A percentile compares a stretch with the other conserved stretches of the same genome.
phyloP scores from a whole-genome alignment of 345 rosid genomes.

The Kernera saxatilis region DNA sequence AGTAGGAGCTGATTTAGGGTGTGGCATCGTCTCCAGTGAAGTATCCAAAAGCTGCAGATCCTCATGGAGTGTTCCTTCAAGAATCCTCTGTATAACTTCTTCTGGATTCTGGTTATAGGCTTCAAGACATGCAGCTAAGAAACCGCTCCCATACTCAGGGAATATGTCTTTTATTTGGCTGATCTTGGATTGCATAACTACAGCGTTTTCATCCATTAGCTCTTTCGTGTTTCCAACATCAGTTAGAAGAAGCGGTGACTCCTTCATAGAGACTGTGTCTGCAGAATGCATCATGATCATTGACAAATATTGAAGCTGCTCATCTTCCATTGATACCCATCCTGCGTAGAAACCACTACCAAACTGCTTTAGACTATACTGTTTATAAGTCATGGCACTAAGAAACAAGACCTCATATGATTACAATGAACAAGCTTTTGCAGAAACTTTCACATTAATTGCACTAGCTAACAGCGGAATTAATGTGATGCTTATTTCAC shows the following conservation, averaged over 20 bases:
- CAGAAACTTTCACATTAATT: not conserved
- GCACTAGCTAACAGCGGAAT: slow-evolving; percentile 2
- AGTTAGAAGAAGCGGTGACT: slow-evolving; percentile 30
- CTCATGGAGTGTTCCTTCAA: slow-evolving; percentile 82
- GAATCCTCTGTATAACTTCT: slow-evolving; percentile 92
- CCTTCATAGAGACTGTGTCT: slow-evolving; percentile 25
- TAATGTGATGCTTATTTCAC: not conserved
- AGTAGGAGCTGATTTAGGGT: slow-evolving; percentile 42
- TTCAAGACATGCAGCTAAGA: slow-evolving; percentile 79
- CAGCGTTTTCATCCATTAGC: slow-evolving; percentile 59
- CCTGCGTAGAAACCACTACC: slow-evolving; percentile 43
- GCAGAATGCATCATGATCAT: slow-evolving; percentile 46
- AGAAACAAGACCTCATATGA: not conserved
- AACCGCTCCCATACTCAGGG: slow-evolving; percentile 84
- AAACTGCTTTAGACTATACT: slow-evolving; percentile 13
- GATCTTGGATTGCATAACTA: slow-evolving; percentile 73
- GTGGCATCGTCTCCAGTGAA: slow-evolving; percentile 54
- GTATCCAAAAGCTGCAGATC: slow-evolving; percentile 66
- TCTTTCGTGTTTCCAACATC: slow-evolving; percentile 30
- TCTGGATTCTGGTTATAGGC: slow-evolving; percentile 86
- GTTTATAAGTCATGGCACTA: not conserved
- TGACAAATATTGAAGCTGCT: slow-evolving; percentile 74
- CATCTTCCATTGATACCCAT: slow-evolving; percentile 77
- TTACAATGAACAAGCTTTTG: not conserved
- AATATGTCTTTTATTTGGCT: slow-evolving; percentile 90